A percentile compares a stretch with the other conserved stretches of the same genome.
These are phyloP conservation scores for Phaeosphaeriaceae sp. DNA, from an alignment of 2,329 filamentous ascomycete genomes.

Conservation along the genomic window DNA sequence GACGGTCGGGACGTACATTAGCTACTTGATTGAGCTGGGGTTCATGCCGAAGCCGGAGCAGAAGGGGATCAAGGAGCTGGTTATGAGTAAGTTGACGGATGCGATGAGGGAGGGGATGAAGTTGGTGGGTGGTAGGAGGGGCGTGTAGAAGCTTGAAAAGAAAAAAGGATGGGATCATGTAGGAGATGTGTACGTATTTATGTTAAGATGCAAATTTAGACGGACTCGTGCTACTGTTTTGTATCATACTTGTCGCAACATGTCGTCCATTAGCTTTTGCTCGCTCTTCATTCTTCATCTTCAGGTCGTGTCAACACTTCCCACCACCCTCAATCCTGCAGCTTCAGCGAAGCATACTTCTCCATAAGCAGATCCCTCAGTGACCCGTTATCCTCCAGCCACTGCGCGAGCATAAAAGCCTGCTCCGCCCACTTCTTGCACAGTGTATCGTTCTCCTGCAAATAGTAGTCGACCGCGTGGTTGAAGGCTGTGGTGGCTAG, in stretches of 20 bases:
- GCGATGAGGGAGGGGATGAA: conserved; percentile 44
- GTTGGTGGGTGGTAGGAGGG: conserved; percentile 41
- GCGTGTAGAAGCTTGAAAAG: conserved; percentile 19
- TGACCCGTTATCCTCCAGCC: conserved; percentile 59
- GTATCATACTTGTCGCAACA: not conserved
- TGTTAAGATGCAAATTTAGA: not conserved
- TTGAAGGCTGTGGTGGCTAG: conserved; percentile 69
- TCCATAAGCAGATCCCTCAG: conserved; percentile 41
- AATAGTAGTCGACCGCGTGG: conserved; percentile 67
- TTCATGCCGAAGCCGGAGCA: conserved; percentile 60
- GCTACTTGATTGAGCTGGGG: conserved; percentile 67
- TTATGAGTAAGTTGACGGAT: conserved; percentile 35
- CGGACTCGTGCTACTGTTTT: not conserved
- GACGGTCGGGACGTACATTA: conserved; percentile 68
- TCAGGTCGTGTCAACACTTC: too few relatives aligned
- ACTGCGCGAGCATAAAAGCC: conserved; percentile 68
- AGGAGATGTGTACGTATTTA: not conserved
- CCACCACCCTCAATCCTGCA: not conserved
- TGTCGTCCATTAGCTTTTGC: not conserved
- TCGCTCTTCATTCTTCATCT: too few relatives aligned
- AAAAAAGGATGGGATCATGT: not conserved
- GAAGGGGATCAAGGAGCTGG: conserved; percentile 36
- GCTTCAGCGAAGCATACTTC: conserved; percentile 47
- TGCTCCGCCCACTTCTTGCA: conserved; percentile 69
- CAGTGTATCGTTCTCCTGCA: conserved; percentile 58